Base-by-base conservation (phyloP, 2,329 filamentous ascomycete species). In the Cadophora sp. region DNA sequence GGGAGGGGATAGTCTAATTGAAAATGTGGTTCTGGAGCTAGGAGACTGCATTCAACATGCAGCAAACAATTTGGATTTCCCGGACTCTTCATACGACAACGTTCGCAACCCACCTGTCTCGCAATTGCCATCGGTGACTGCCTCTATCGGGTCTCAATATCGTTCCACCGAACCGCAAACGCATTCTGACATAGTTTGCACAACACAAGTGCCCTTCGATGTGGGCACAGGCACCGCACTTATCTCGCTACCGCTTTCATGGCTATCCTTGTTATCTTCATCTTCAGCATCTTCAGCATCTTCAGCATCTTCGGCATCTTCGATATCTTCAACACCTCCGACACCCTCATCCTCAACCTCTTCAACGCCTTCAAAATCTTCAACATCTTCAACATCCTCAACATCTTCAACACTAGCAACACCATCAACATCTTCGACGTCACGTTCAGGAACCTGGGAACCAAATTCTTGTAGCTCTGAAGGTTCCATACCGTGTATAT, bases 1-100 rank as follows among this genome's bases (percentile, higher is more conserved):
- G 2, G 87, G 84, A 24, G 80, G 79, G 12, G 83, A 85, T 5
- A 91, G 88, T 70, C 79, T 94, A 72, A 89, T 91, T 67, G 75
- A 78, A 50, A 84, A 83, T 19, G 76, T 77, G 5, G 46, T 34
- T 34, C 7, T n/a, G 16, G 19, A 31, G 22, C 46, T 63, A 40
- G 31, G 16, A 24, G 19, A 40, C 19, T n/a, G n/a, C n/a, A 53
- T 63, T 29, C 26, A 26, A 26, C 12, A 34, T 19, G 29, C 61
- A 22, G 4, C 40, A n/a, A 62, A 62, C 27, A 29, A 62, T 14
- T 31, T 62, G 16, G 46, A 34, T 22, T 62, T 29, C 27, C 37
- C 14, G 16, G 27, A 62, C 22, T 62, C 60, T 7, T 26, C 27
- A 40, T 60, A 60, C n/a, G 31, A 37, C 24, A 60, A 60, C 16